Evolutionary conservation across 2,329 filamentous ascomycete genomes (phyloP).

Genomic region (Talaromyces sp.): DNA sequence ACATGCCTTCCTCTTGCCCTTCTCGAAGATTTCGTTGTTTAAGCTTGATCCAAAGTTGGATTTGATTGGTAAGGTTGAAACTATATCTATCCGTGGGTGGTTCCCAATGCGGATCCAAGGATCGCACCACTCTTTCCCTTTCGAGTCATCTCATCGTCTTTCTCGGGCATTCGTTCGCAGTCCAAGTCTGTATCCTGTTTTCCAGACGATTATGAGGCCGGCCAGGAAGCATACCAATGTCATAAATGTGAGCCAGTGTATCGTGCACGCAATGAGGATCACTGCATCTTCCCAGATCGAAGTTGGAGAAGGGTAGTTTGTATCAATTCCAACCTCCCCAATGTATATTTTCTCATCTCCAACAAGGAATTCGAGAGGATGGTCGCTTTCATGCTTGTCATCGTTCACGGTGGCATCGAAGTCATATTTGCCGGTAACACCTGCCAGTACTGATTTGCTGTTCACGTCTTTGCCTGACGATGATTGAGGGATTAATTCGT

Average conservation of each 20-base stretch:
- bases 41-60: neutral
- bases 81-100: neutral
- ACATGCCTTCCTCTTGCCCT: neutral
- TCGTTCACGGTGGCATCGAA: neutral
- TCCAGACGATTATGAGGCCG: neutral
- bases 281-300: neutral
- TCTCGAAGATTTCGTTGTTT: neutral
- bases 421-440: neutral
- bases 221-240: neutral
- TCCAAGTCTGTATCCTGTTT: constrained; percentile 3
- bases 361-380: too few relatives aligned
- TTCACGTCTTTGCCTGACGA: neutral
- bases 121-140: neutral
- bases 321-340: neutral
- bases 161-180: neutral
- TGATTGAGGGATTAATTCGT: neutral
- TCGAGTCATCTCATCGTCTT: neutral
- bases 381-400: neutral
- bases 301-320: neutral
- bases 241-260: neutral
- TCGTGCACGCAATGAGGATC: neutral
- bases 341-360: neutral
- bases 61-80: neutral
- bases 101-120: neutral
- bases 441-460: neutral